A percentile compares a stretch with the other conserved stretches of the same genome.
phyloP scores from a whole-genome alignment of 805 yeast genomes.

The Saccharomycopsis sp. region DNA sequence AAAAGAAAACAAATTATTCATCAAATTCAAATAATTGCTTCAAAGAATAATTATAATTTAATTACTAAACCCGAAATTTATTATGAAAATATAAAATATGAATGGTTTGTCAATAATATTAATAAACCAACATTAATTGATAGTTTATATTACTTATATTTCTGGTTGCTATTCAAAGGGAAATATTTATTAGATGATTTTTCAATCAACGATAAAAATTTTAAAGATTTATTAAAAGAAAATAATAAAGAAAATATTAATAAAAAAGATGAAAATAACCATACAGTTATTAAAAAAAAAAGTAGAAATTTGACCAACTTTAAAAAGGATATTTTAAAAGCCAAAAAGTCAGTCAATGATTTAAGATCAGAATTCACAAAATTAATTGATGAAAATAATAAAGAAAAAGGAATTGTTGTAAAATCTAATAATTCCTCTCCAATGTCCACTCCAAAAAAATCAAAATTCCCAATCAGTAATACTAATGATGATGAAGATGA shows the following conservation, averaged over 20 bases:
- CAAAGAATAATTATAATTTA: slow-evolving; percentile 9
- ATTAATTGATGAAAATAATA: slow-evolving; percentile 14
- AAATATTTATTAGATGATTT: slow-evolving; percentile 15
- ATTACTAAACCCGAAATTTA: slow-evolving; percentile 10
- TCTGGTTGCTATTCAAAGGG: slow-evolving; percentile 17
- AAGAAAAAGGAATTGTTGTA: slow-evolving; percentile 1
- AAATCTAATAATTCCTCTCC: no score
- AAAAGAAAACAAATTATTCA: slow-evolving; percentile 15
- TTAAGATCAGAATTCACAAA: slow-evolving; percentile 15
- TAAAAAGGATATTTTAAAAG: slow-evolving; percentile 17
- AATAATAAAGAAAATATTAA: slow-evolving; percentile 6
- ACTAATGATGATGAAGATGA: neutral
- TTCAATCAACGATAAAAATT: no score
- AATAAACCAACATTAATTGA: slow-evolving; percentile 16
- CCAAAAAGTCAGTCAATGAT: slow-evolving; percentile 16
- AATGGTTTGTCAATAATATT: slow-evolving; percentile 15
- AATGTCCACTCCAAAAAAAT: slow-evolving; percentile 8
- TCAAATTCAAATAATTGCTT: slow-evolving; percentile 15
- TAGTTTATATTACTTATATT: slow-evolving; percentile 15
- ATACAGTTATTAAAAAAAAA: slow-evolving; percentile 6
- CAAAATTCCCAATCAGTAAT: neutral
- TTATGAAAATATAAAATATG: slow-evolving; percentile 11
- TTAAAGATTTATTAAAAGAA: slow-evolving; percentile 5
- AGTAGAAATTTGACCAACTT: slow-evolving; percentile 15
- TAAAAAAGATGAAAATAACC: slow-evolving; percentile 2